Evolutionary conservation across 495 filamentous ascomycete genomes (phyloP).

Genomic region (Pseudomonodictys pantanalensis): DNA sequence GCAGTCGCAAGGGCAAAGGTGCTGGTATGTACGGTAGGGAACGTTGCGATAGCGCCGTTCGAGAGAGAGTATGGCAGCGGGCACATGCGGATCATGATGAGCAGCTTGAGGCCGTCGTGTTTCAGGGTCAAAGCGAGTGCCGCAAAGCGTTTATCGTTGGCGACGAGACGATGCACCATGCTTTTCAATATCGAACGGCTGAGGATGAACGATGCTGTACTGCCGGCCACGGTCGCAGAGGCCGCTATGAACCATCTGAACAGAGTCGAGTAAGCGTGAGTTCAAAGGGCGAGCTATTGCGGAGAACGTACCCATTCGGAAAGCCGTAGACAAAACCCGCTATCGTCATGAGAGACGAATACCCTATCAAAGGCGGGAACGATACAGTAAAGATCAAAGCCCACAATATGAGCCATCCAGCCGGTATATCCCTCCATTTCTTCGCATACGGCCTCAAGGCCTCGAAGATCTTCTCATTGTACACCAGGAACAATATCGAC

Average conservation of each 20-base stretch:
- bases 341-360: slow-evolving; percentile 80
- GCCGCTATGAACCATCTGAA: slow-evolving; percentile 77
- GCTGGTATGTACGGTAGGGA: slow-evolving; percentile 76
- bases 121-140: slow-evolving; percentile 65
- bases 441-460: slow-evolving; percentile 66
- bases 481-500: slow-evolving; percentile 66
- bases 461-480: slow-evolving; percentile 72
- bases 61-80: slow-evolving; percentile 92
- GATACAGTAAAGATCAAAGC: slow-evolving; percentile 69
- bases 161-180: slow-evolving; percentile 77
- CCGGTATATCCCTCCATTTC: slow-evolving; percentile 64
- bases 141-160: slow-evolving; percentile 73
- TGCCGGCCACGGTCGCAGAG: slow-evolving; percentile 72
- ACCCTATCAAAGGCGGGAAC: slow-evolving; percentile 90
- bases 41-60: slow-evolving; percentile 91
- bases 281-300: not conserved
- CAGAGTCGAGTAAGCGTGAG: not conserved
- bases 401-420: slow-evolving; percentile 80
- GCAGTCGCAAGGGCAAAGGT: slow-evolving; percentile 80
- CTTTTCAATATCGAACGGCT: slow-evolving; percentile 71
- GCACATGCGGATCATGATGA: slow-evolving; percentile 90
- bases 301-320: slow-evolving; percentile 63
- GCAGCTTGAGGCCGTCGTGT: slow-evolving; percentile 81
- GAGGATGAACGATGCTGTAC: slow-evolving; percentile 71
- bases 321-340: slow-evolving; percentile 93